A percentile compares a stretch with the other conserved stretches of the same genome.
These are phyloP conservation scores for Aureobasidium sp. DNA, from an alignment of 2,329 filamentous ascomycete species.

Conservation along the genomic window DNA sequence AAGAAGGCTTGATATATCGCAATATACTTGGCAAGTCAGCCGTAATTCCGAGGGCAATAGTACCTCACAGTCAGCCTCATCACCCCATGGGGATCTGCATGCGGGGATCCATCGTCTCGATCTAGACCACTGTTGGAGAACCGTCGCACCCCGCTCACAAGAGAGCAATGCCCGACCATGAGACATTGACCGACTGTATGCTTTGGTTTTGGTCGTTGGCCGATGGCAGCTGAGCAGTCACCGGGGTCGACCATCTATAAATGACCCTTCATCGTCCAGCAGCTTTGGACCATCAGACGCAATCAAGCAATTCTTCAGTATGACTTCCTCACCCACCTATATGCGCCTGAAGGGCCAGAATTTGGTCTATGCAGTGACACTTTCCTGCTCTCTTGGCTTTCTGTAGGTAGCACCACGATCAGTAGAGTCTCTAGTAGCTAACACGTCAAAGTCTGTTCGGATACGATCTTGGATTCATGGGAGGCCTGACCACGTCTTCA, in stretches of 20 bases:
- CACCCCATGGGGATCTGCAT: neutral
- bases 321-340: conserved; percentile 9
- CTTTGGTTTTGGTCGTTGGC: too few species aligned
- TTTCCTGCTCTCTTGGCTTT: conserved; percentile 30
- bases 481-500: conserved; percentile 27
- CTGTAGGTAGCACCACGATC: neutral
- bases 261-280: neutral
- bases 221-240: neutral
- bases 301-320: neutral
- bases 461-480: conserved; percentile 29
- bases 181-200: neutral
- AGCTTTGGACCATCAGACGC: too few species aligned
- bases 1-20: neutral
- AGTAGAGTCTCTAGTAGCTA: neutral
- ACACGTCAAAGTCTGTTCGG: conserved; percentile 26
- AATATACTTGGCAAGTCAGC: neutral
- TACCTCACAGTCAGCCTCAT: neutral
- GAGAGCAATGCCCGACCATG: neutral
- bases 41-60: neutral
- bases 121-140: neutral
- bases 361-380: conserved; percentile 10
- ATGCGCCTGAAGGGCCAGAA: conserved; percentile 13
- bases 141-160: neutral
- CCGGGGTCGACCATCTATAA: neutral
- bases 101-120: neutral